These are phyloP conservation scores for Phytopythium montanum DNA, from an alignment of 352 stramenopile genomes.

Conservation along the genomic window DNA sequence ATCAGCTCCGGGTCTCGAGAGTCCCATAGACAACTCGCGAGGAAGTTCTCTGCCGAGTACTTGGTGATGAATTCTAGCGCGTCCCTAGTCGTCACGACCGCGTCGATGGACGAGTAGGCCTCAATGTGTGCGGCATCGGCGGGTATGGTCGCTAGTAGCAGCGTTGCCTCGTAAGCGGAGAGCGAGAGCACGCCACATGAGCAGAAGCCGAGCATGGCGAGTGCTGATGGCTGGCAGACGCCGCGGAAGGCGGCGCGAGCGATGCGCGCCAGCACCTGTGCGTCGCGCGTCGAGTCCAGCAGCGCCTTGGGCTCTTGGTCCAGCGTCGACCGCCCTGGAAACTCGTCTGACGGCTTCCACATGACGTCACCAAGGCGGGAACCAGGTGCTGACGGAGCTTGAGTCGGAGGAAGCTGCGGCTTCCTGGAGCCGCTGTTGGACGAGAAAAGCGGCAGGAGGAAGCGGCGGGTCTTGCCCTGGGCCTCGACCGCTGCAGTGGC, in stretches of 20 bases:
- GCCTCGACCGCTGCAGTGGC: not conserved
- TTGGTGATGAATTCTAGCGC: slow-evolving; percentile 44
- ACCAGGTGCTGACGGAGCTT: not conserved
- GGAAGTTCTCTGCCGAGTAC: slow-evolving; percentile 58
- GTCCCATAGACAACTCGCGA: slow-evolving; percentile 65
- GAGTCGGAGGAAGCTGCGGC: not conserved
- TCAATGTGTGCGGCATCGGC: not conserved
- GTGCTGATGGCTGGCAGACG: slow-evolving; percentile 42
- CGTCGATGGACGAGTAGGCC: slow-evolving; percentile 1
- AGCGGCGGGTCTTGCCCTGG: not conserved
- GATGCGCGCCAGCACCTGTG: slow-evolving; percentile 46
- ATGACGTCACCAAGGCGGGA: slow-evolving; percentile 43
- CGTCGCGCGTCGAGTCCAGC: slow-evolving; percentile 17
- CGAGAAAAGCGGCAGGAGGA: not conserved
- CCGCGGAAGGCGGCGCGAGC: slow-evolving; percentile 31
- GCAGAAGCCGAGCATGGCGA: slow-evolving; percentile 43
- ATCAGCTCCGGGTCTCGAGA: slow-evolving; percentile 38
- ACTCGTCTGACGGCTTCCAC: slow-evolving; percentile 60
- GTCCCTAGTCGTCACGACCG: slow-evolving; percentile 17
- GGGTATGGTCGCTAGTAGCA: slow-evolving; percentile 33
- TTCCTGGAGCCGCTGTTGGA: not conserved
- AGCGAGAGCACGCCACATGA: slow-evolving; percentile 41
- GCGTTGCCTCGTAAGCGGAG: slow-evolving; percentile 41
- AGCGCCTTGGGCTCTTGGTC: slow-evolving; percentile 29
- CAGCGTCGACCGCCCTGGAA: slow-evolving; percentile 40